Base-by-base conservation (phyloP, 192 early-diverging fungal species). In the Oehlia diaphana region DNA sequence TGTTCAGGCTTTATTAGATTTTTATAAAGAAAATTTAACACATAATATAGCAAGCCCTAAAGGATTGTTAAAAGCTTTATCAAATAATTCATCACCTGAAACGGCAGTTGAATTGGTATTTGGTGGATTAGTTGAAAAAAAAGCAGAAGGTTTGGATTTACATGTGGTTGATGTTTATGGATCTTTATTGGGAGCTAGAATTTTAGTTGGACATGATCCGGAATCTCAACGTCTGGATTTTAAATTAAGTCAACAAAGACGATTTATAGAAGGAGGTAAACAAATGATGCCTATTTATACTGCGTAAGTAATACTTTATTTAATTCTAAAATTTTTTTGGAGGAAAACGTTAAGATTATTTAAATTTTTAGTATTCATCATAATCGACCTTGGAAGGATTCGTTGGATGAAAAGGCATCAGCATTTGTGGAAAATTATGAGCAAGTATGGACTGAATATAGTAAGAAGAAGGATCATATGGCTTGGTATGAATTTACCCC, bases 401-500 rank as follows among this genome's bases (percentile, higher is more conserved):
- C 80, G 8, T 78, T 86, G 16, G 39, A 70, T 12, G 39, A 14
- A 14, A 58, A 66, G 35, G 69, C 78, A 4, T 58, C 77, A n/a
- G 80, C 37, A 35, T 63, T 28, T 49, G 66, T 84, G 42, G 83
- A 80, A 12, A 75, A 84, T 28, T 82, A 89, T 62, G 67, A 79
- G 39, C 73, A 88, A 65, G 78, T 53, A 9, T 75, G 74, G 14
- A 81, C 83, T 62, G 64, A 80, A 58, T 63, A 88, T 65, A 76
- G 58, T 6, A 76, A 81, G 10, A 78, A 83, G 50, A 72, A 79
- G 2, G 88, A 86, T 74, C 83, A 83, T 79, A 92, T 87, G 77
- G 92, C 93, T 67, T 96, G 95, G 95, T 94, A 94, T 81, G 95
- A 96, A 74, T 87, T 95, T 66, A 92, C 88, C 7, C 94, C 95